Conservation (phyloP, 257 asterid species). For the Ligustrum vulgare region DNA sequence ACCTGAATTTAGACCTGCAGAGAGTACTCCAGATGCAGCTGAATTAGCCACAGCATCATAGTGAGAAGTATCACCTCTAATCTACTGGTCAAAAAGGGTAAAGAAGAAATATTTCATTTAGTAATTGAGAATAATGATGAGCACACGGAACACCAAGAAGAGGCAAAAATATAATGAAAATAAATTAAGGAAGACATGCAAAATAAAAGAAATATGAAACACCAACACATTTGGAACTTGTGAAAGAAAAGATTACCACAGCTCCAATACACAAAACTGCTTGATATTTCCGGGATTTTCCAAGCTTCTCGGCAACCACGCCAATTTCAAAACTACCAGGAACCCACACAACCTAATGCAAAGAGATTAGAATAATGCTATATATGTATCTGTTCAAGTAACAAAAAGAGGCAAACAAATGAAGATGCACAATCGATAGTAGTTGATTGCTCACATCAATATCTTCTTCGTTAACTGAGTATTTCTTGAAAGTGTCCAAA, state of each 20-base stretch:
- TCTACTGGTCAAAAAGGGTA: slow-evolving; percentile 41
- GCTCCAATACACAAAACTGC: slow-evolving; percentile 91
- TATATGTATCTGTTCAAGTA: background rate
- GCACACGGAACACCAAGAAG: background rate
- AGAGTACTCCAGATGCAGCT: slow-evolving; percentile 89
- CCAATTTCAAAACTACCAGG: slow-evolving; percentile 95
- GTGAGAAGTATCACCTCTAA: slow-evolving; percentile 91
- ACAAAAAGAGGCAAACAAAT: slow-evolving; percentile 2
- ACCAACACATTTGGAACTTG: background rate
- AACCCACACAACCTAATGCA: slow-evolving; percentile 84
- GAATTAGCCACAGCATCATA: slow-evolving; percentile 96
- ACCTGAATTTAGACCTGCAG: slow-evolving; percentile 91
- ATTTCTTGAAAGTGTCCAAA: slow-evolving; percentile 77
- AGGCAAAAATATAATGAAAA: background rate
- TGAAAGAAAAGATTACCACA: slow-evolving; percentile 59
- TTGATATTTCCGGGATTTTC: slow-evolving; percentile 72
- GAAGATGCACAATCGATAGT: background rate
- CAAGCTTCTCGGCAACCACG: slow-evolving; percentile 78
- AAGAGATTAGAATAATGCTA: slow-evolving; percentile 7
- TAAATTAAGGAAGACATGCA: background rate
- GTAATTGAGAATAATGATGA: background rate
- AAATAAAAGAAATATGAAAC: background rate
- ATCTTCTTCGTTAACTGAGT: slow-evolving; percentile 82
- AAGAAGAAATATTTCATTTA: slow-evolving; percentile 8
- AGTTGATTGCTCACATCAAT: slow-evolving; percentile 61